A percentile compares a stretch with the other conserved stretches of the same genome.
Evolutionary conservation across 257 asterid genomes (phyloP).

Genomic region (Anisodus tanguticus): DNA sequence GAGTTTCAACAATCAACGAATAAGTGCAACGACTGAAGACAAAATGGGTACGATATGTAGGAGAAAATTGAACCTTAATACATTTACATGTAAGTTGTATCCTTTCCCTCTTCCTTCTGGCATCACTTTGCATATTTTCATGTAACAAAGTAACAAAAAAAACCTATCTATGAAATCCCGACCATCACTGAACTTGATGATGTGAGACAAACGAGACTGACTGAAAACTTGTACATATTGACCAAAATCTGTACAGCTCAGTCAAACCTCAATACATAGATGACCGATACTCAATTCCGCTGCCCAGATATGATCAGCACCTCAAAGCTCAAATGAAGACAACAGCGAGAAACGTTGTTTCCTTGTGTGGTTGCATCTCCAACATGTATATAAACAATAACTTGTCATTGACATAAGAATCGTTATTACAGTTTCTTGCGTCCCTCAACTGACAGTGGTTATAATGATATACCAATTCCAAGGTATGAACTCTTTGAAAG

Average conservation of each 20-base stretch:
- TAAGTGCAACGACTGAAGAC: neutral
- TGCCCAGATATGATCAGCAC: constrained; percentile 2
- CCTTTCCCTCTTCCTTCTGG: constrained; percentile 5
- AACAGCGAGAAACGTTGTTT: neutral
- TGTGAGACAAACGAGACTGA: neutral
- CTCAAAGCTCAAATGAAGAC: neutral
- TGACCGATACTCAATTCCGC: neutral
- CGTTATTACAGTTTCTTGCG: neutral
- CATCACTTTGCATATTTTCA: neutral
- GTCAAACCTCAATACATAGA: neutral
- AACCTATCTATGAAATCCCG: neutral
- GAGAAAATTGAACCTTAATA: neutral
- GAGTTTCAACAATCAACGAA: neutral
- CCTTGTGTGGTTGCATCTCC: neutral
- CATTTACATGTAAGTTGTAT: neutral
- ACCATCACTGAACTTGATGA: constrained; percentile 14
- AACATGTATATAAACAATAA: neutral
- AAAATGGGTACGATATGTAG: neutral
- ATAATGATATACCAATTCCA: neutral
- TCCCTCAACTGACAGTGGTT: neutral
- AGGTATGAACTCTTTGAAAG: constrained; percentile 19
- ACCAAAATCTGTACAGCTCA: constrained; percentile 27
- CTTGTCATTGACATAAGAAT: neutral
- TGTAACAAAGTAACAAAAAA: neutral
- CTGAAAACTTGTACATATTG: constrained; percentile 15